Percentiles rank a stretch among this genome's conserved stretches.
These are phyloP conservation scores for Scutellaria minor DNA, from an alignment of 257 asterid genomes.

Conservation along the genomic window DNA sequence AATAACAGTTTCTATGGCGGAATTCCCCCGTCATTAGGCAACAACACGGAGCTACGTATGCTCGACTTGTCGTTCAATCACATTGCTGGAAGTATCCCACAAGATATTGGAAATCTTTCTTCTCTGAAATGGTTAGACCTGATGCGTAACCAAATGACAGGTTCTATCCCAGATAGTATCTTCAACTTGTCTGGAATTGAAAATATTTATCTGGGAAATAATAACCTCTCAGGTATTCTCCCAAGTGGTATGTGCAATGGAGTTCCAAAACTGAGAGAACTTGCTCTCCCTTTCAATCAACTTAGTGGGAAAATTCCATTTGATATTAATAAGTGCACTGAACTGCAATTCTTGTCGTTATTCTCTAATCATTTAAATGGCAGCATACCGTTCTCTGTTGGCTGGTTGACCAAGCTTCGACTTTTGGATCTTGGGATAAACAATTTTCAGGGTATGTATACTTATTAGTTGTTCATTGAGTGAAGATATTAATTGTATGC, in stretches of 20 bases:
- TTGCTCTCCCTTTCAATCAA: slow-evolving; percentile 19
- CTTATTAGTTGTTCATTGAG: no score
- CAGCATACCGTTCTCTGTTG: slow-evolving; percentile 39
- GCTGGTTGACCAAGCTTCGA: slow-evolving; percentile 27
- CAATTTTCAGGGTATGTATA: slow-evolving; percentile 32
- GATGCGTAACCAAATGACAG: slow-evolving; percentile 38
- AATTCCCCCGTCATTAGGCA: slow-evolving; percentile 46
- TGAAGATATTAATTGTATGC: no score
- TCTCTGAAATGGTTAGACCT: slow-evolving; percentile 31
- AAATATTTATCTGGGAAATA: slow-evolving; percentile 27
- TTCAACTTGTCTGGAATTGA: slow-evolving; percentile 37
- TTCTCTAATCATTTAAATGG: slow-evolving; percentile 40
- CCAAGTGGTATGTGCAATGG: slow-evolving; percentile 26
- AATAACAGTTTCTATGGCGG: slow-evolving; percentile 49
- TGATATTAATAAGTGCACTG: slow-evolving; percentile 36
- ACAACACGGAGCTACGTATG: slow-evolving; percentile 43
- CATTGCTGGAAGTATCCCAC: slow-evolving; percentile 47
- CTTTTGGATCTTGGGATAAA: slow-evolving; percentile 37
- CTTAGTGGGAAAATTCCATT: slow-evolving; percentile 38
- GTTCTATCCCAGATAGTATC: slow-evolving; percentile 32
- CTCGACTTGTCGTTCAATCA: slow-evolving; percentile 39
- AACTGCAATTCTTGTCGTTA: slow-evolving; percentile 21
- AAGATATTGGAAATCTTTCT: slow-evolving; percentile 41
- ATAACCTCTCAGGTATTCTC: slow-evolving; percentile 35
- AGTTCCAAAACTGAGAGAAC: slow-evolving; percentile 12